Evolutionary conservation across 805 yeast genomes (phyloP).

Genomic region (Metschnikowia cubensis): DNA sequence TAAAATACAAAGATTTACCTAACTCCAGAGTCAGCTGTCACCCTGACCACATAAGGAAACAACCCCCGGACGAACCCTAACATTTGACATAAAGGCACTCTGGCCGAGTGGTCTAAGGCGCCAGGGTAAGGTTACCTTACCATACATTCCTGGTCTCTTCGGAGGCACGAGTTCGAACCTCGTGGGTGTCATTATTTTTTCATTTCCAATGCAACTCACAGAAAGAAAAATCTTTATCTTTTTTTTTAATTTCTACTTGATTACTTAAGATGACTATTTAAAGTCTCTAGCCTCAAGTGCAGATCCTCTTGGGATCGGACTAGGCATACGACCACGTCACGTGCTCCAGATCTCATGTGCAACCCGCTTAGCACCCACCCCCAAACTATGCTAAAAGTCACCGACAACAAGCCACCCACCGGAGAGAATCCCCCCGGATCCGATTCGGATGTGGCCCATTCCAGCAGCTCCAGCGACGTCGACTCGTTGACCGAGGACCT

Average conservation of each 20-base stretch:
- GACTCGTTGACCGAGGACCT: constrained; percentile 43
- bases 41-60: too few relatives aligned
- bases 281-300: too few relatives aligned
- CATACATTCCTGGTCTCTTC: constrained; percentile 24
- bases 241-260: neutral
- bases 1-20: too few relatives aligned
- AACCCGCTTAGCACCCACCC: neutral
- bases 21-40: too few relatives aligned
- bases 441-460: constrained; percentile 2
- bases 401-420: neutral
- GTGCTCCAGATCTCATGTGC: neutral
- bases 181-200: constrained; percentile 21
- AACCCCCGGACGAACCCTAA: too few relatives aligned
- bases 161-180: constrained; percentile 26
- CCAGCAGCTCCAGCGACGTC: constrained; percentile 14
- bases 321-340: neutral
- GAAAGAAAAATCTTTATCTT: too few relatives aligned
- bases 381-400: neutral
- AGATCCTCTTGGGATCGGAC: too few relatives aligned
- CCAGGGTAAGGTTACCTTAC: constrained; percentile 25
- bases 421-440: neutral
- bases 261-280: too few relatives aligned
- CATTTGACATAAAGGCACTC: constrained; percentile 15
- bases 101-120: constrained; percentile 25
- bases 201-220: neutral